These are phyloP conservation scores for Colletotrichum salicis DNA, from an alignment of 2,329 filamentous ascomycete genomes.

Conservation along the genomic window DNA sequence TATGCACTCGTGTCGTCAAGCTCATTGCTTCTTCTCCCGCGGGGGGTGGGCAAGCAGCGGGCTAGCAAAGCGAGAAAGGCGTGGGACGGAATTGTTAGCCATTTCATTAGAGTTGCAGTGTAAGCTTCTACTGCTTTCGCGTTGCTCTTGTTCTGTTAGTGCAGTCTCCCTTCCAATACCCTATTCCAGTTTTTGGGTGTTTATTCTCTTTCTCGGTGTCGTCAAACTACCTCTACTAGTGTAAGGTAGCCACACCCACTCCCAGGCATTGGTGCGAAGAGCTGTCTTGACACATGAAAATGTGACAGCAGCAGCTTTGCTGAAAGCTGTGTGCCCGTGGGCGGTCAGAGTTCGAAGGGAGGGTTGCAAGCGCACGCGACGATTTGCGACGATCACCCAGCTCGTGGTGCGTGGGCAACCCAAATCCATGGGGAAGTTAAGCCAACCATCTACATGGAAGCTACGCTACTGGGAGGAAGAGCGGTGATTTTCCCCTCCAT, in stretches of 20 bases:
- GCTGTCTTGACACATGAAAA: neutral
- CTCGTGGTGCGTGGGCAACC: neutral
- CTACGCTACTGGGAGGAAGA: neutral
- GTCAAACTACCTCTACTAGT: neutral
- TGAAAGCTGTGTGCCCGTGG: neutral
- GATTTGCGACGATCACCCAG: neutral
- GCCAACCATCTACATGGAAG: neutral
- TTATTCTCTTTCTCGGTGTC: neutral
- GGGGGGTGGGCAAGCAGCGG: no score
- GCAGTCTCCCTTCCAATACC: neutral
- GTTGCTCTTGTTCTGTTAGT: neutral
- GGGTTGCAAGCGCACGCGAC: neutral
- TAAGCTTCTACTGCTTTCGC: neutral
- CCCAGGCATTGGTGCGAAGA: neutral
- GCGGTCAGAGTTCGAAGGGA: neutral
- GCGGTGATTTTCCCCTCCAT: neutral
- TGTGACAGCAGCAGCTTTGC: neutral
- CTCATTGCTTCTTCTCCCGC: neutral
- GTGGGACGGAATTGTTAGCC: neutral
- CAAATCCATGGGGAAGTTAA: no score
- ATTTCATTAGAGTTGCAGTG: neutral
- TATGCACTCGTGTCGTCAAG: slow-evolving; percentile 1
- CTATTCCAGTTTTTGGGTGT: neutral
- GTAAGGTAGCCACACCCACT: neutral
- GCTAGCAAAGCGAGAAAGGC: neutral